Evolutionary conservation across 2,329 filamentous ascomycete genomes (phyloP), one percentile per base, ranked within the genome.

Genomic region (Conoideocrella luteorostrata): DNA sequence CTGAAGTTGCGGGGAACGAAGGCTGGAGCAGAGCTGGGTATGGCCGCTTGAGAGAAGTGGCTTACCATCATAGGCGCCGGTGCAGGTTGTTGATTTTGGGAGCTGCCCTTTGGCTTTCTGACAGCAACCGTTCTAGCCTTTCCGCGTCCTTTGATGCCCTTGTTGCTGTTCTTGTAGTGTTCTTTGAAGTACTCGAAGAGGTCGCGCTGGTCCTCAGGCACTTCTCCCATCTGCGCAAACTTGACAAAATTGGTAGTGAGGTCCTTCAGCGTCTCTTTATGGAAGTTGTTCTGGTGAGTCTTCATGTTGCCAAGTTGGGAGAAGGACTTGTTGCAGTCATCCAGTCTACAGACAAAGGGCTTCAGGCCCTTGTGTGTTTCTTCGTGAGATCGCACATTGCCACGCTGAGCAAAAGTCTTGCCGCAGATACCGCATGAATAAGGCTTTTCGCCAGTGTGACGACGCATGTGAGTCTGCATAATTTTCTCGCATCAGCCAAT

Each of bases 161-260:
- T 95, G 75, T 97, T 97, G 67, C 86, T 90, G 67, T 97, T 94
- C 71, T 95, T 95, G 75, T 95, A 96, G n/a, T 95, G 73, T 1
- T 75, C 75, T 4, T 82, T 77, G 59, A 97, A 93, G 67, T 95
- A 95, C 53, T 85, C 78, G 71, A 86, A 88, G 40, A 96, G 71
- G 47, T 88, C 83, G 48, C 78, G 82, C 56, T 96, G 88, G 5
- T 67, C 64, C 29, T 82, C 74, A 0, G 76, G 70, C n/a, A 90
- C 53, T 11, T 60, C 50, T 10, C 59, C 78, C 5, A 72, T 68
- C 29, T 84, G 77, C n/a, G 71, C 72, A 42, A 82, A 75, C 28
- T 60, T 72, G 13, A 82, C 77, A 59, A 95, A 93, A 58, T 83
- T 84, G 34, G 69, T 54, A 1, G 84, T 88, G 20, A 95, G 71